Percentiles rank a stretch among this genome's conserved stretches.
phyloP scores from a whole-genome alignment of 768 basidiomycete genomes.

The Naematelia aurantialba region DNA sequence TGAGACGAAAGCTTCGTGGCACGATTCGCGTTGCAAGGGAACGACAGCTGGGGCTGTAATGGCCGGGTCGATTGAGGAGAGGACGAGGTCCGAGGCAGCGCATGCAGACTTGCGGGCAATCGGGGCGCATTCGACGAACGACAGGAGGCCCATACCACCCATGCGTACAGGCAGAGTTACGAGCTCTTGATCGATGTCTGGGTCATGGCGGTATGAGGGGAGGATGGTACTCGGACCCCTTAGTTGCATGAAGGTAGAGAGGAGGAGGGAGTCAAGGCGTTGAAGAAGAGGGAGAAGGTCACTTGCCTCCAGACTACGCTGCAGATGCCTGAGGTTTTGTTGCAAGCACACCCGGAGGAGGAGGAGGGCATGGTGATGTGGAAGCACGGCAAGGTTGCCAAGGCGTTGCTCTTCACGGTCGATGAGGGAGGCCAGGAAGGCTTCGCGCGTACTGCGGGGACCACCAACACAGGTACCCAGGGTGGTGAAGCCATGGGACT shows the following conservation, averaged over 20 bases:
- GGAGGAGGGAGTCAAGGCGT: too few species aligned
- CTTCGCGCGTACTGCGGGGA: neutral
- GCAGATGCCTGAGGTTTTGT: slow-evolving; percentile 14
- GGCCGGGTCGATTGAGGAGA: neutral
- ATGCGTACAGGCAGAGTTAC: neutral
- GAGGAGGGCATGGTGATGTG: slow-evolving; percentile 12
- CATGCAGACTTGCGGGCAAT: neutral
- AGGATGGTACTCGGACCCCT: too few species aligned
- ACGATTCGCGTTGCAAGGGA: neutral
- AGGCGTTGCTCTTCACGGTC: neutral
- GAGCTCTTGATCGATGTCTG: neutral
- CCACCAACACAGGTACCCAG: slow-evolving; percentile 10
- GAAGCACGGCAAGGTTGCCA: neutral
- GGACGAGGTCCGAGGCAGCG: slow-evolving; percentile 2
- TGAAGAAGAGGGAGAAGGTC: too few species aligned
- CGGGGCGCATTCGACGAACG: neutral
- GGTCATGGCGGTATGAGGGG: too few species aligned
- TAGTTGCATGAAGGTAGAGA: too few species aligned
- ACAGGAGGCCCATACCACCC: slow-evolving; percentile 6
- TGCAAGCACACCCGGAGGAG: slow-evolving; percentile 13
- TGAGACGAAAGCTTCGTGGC: neutral
- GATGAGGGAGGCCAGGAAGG: slow-evolving; percentile 5
- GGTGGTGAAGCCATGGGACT: neutral
- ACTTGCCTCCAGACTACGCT: slow-evolving; percentile 8
- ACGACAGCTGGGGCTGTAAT: neutral